Evolutionary conservation across 495 filamentous ascomycete genomes (phyloP), one percentile per base, ranked within the genome.

Genomic region (Tirmania nivea): DNA sequence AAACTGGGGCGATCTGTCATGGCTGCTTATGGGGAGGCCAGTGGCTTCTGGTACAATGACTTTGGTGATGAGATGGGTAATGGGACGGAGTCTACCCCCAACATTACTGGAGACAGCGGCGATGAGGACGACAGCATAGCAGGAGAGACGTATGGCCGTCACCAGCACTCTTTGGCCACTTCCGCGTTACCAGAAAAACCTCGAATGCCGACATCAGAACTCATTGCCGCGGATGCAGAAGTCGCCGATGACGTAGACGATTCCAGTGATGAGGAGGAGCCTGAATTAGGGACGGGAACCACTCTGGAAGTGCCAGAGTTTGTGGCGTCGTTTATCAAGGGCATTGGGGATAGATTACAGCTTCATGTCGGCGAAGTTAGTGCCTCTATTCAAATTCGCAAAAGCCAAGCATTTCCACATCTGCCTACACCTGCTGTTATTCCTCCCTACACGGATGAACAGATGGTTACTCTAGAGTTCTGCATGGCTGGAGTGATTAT

Each of bases 81-180:
- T 45, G 39, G 39, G 39, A 19, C 14, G 8, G 39, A 45, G 17
- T 19, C 17, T 45, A 45, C 12, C 9, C 39, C 17, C 39, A 45
- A 8, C 39, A 45, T 45, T 45, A 45, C 39, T n/a, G 42, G 25
- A 19, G 45, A 37, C 55, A 31, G 1, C 4, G 25, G 25, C 25
- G 50, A 57, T 17, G 50, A 21, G n/a, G 55, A 56, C 9, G 57
- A 61, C n/a, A 71, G 73, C 2, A 61, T 73, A 17, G 67, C 93
- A 10, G 84, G 85, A 3, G 85, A 82, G 14, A 77, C 85, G n/a
- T 74, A 80, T 56, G 81, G 89, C 54, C 73, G 96, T 34, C 89
- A 89, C 4, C 74, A 86, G 64, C 92, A 84, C 0, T 95, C 94
- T 66, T 71, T 96, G 12, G 75, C 86, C 57, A 58, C 83, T 86